Base-by-base conservation (phyloP, 2,329 filamentous ascomycete species). In the Cladosporium sphaerospermum region DNA sequence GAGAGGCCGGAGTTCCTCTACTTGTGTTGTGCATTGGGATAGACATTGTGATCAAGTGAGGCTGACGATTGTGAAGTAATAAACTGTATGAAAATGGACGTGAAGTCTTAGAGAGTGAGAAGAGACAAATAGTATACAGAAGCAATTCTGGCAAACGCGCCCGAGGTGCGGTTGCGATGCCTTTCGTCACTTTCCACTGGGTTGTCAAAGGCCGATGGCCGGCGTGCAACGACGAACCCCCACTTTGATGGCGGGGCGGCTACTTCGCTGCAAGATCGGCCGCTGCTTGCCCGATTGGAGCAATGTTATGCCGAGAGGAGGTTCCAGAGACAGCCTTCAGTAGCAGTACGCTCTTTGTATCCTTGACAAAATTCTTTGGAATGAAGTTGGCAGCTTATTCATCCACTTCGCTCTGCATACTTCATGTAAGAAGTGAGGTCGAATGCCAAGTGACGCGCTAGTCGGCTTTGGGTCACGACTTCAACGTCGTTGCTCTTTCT, bases 1-100 rank as follows among this genome's bases (percentile, higher is more conserved):
- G 78, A 31, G 51, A 36, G 9, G 40, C 13, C 14, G 40, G 16
- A 4, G 40, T 3, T 9, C 40, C 40, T 23, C 40, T 42, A 18
- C 40, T 42, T 9, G 36, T 39, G 40, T 42, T 42, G 14, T 9
- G 9, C 14, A 23, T 19, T 14, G 39, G 11, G 11, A 34, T 13
- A 41, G 47, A 42, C 31, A 50, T 50, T 13, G 39, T 34, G 36
- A 11, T 36, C n/a, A 14, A 14, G 36, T 14, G 36, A 39, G 36
- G 8, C 4, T 39, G 10, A 11, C n/a, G 16, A n/a, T 14, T 3
- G 16, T 9, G 36, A 39, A 8, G 36, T 5, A 5, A 28, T 28
- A 5, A 7, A 28, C 4, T 7, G 23, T 28, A 28, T 28, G 23
- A 3, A 28, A 28, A 28, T 7, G 23, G 23, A 28, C 1, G 23